These are phyloP conservation scores for Plasmodium gonderi DNA, from an alignment of 169 alveolate genomes.

Conservation along the genomic window DNA sequence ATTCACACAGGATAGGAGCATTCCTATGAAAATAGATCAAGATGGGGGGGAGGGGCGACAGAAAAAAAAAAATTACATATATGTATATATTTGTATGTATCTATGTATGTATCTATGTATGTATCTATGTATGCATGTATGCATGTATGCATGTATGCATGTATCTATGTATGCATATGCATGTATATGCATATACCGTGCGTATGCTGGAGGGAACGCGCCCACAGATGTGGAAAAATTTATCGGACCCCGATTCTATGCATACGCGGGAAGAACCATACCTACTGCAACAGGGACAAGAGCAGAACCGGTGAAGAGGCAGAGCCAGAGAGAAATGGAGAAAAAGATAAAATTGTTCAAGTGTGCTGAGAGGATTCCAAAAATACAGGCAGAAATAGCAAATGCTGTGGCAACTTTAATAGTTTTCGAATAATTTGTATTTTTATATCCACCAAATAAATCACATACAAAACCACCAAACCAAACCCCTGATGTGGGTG, in stretches of 20 bases:
- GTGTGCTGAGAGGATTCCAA: constrained; percentile 79
- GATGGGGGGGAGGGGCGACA: background rate
- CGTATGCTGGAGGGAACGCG: no score
- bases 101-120: no score
- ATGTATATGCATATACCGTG: background rate
- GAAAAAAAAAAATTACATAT: background rate
- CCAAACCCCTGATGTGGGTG: constrained; percentile 90
- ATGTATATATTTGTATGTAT: no score
- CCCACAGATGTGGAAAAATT: background rate
- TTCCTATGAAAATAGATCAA: constrained; percentile 30
- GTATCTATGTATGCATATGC: background rate
- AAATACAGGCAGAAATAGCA: constrained; percentile 82
- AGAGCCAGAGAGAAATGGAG: constrained; percentile 83
- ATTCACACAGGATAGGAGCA: constrained; percentile 79
- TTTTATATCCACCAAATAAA: constrained; percentile 85
- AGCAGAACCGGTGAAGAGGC: constrained; percentile 87
- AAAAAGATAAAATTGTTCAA: constrained; percentile 76
- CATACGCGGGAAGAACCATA: background rate
- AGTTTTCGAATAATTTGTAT: constrained; percentile 82
- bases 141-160: no score
- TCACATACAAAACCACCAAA: constrained; percentile 89
- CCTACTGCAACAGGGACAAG: constrained; percentile 88
- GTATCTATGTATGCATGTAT: no score
- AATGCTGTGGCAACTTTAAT: constrained; percentile 84
- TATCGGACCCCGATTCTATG: background rate